These are phyloP conservation scores for Nakaseomyces sp. DNA, from an alignment of 1,139 yeast genomes.

Conservation along the genomic window DNA sequence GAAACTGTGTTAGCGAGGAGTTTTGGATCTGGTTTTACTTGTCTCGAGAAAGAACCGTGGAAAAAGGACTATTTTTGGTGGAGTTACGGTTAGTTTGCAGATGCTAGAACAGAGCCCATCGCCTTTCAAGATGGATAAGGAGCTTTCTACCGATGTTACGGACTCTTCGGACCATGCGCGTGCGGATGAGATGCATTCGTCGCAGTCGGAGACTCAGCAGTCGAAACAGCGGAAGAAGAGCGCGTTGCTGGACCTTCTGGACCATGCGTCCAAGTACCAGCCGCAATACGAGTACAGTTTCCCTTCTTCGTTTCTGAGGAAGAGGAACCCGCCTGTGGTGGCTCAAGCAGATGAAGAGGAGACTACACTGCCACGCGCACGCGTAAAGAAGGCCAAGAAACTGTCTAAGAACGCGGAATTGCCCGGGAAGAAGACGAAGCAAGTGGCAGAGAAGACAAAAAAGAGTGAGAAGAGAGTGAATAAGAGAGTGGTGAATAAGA, in stretches of 20 bases:
- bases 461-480: too few relatives aligned
- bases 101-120: not conserved
- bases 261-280: conserved; percentile 7
- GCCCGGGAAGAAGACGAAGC: too few relatives aligned
- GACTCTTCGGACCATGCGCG: not conserved
- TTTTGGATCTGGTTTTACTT: too few relatives aligned
- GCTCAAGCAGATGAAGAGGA: not conserved
- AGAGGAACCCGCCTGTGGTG: conserved; percentile 5
- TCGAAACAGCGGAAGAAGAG: conserved; percentile 8
- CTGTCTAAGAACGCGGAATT: too few relatives aligned
- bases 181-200: not conserved
- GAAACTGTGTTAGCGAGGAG: too few relatives aligned
- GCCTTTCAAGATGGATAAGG: conserved; percentile 3
- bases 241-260: conserved; percentile 6
- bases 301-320: not conserved
- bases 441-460: not conserved
- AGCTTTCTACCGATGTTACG: not conserved
- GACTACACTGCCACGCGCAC: too few relatives aligned
- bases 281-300: conserved; percentile 3
- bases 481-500: not conserved
- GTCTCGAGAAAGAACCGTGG: too few relatives aligned
- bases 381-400: too few relatives aligned
- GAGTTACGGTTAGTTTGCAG: too few relatives aligned
- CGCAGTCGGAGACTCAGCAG: not conserved
- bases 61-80: too few relatives aligned